Evolutionary conservation across 1,284 basidiomycete genomes (phyloP), one percentile per base, ranked within the genome.

Genomic region (Phellinidium pouzarii): DNA sequence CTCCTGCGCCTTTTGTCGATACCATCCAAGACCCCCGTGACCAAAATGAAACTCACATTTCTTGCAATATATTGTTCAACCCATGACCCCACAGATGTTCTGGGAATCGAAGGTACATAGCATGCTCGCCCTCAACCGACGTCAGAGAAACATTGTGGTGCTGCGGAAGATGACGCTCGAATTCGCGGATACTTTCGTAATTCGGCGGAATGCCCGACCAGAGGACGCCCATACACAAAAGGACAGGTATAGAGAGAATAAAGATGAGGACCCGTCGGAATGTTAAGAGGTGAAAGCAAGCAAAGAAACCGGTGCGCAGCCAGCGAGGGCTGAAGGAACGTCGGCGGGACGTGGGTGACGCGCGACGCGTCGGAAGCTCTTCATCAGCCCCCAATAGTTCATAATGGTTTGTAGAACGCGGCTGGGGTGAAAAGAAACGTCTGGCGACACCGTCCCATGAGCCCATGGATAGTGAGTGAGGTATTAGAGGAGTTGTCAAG

Each of bases 191-290:
- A 53, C 69, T 67, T 23, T 61, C 48, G 54, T 69, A 74, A 29
- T 61, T 67, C 1, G 72, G 71, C 5, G 73, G 71, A 4, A 74
- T 59, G 2, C 73, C 73, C 44, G 66, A 70, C 55, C 62, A 64
- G 14, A 73, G 58, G 17, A 74, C 54, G 12, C 59, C 66, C 2
- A 71, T 14, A 22, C 66, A 34, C 20, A 65, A 27, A 26, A 72
- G 14, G n/a, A 69, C 23, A 0, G 64, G 64, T 7, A 61, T 36
- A 23, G 59, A 59, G 4, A 63, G 41, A 45, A 70, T 23, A n/a
- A 56, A 57, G 14, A 63, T 5, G 4, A 65, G 36, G 1, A 64
- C 19, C 2, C 68, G 65, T 2, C 67, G 64, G 14, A 65, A 52
- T 0, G 65, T 62, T 54, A 61, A 54, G 20, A 54, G 34, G 20